Evolutionary conservation across 345 rosid genomes (phyloP).

Genomic region (Cardamine occulta): DNA sequence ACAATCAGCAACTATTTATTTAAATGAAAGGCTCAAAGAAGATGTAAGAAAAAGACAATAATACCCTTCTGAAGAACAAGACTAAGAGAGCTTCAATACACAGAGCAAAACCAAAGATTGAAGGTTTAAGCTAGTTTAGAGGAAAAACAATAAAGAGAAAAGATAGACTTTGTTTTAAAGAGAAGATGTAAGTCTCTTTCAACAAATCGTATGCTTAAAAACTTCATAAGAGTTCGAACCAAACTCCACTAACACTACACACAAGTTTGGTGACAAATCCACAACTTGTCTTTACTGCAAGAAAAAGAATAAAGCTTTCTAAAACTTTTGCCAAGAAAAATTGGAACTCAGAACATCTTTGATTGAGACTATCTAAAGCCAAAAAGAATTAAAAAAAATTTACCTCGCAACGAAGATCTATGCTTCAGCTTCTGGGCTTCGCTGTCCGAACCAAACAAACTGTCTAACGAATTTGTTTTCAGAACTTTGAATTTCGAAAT

Average conservation of each 20-base stretch:
- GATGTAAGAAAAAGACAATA: slow-evolving; percentile 26
- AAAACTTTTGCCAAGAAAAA: background rate
- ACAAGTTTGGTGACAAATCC: slow-evolving; percentile 44
- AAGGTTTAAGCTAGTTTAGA: slow-evolving; percentile 13
- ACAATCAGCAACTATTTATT: slow-evolving; percentile 30
- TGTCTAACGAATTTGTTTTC: slow-evolving; percentile 24
- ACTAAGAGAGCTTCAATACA: background rate
- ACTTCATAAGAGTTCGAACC: slow-evolving; percentile 44
- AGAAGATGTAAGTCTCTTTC: slow-evolving; percentile 76
- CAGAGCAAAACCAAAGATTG: background rate
- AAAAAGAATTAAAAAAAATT: background rate
- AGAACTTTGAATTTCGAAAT: slow-evolving; percentile 42
- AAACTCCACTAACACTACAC: slow-evolving; percentile 52
- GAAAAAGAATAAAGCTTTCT: background rate
- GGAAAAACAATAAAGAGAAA: slow-evolving; percentile 26
- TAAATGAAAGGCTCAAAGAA: slow-evolving; percentile 28
- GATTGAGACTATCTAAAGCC: slow-evolving; percentile 7
- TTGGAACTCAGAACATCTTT: background rate
- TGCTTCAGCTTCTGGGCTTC: slow-evolving; percentile 21
- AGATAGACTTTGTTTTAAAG: slow-evolving; percentile 73
- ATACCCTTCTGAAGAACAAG: slow-evolving; percentile 47
- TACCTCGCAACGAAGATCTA: slow-evolving; percentile 39
- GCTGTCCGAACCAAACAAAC: background rate
- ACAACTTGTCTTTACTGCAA: slow-evolving; percentile 34
- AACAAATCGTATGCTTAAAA: slow-evolving; percentile 63